Percentiles rank a stretch among this genome's conserved stretches.
Conservation (phyloP, 169 alveolate genomes). For the Cryptosporidium felis region DNA sequence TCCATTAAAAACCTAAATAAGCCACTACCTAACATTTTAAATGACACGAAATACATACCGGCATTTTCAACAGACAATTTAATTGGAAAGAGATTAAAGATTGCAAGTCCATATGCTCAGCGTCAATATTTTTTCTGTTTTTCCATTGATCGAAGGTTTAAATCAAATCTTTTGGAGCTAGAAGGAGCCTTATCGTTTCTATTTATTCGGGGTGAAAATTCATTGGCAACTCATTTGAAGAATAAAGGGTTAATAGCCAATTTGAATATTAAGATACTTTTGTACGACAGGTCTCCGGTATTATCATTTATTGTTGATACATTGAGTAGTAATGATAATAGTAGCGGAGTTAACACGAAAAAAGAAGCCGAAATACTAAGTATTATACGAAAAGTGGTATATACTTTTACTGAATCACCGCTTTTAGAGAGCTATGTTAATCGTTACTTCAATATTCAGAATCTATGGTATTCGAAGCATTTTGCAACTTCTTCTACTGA, state of each 20-base stretch:
- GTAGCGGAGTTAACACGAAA: no score
- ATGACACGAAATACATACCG: not conserved
- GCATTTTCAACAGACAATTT: slow-evolving; percentile 38
- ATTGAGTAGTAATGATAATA: not conserved
- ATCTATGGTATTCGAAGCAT: not conserved
- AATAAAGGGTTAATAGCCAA: not conserved
- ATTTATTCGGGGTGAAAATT: not conserved
- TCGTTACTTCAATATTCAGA: not conserved
- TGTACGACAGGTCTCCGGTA: slow-evolving; percentile 10
- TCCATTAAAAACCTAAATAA: slow-evolving; percentile 11
- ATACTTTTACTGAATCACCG: slow-evolving; percentile 52
- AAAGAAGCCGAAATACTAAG: slow-evolving; percentile 28
- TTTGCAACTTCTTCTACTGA: slow-evolving; percentile 28
- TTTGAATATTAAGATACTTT: not conserved
- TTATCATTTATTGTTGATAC: not conserved
- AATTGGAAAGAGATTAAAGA: slow-evolving; percentile 15
- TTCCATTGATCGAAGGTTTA: not conserved
- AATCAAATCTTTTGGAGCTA: not conserved
- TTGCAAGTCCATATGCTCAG: not conserved
- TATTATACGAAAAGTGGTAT: slow-evolving; percentile 10
- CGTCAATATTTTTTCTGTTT: slow-evolving; percentile 43
- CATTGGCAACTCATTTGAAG: not conserved
- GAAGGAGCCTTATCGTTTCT: slow-evolving; percentile 3
- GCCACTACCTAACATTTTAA: not conserved
- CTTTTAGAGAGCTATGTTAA: slow-evolving; percentile 12